A percentile compares a stretch with the other conserved stretches of the same genome.
Conservation (phyloP, 495 filamentous ascomycete genomes). For the Talaromyces proteolyticus region DNA sequence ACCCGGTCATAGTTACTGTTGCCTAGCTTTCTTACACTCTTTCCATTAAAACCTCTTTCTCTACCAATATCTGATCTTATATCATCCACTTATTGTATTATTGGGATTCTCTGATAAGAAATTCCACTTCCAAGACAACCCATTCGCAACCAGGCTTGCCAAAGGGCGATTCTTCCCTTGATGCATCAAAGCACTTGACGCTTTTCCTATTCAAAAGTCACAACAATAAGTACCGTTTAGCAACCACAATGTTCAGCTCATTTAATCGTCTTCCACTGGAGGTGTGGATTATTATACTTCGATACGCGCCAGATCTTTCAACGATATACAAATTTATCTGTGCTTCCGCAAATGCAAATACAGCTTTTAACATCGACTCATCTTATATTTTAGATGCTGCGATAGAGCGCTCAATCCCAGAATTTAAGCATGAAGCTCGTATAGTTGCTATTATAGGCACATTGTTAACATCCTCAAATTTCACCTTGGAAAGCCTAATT, state of each 20-base stretch:
- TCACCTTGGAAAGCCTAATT: slow-evolving; percentile 1
- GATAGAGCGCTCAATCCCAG: slow-evolving; percentile 5
- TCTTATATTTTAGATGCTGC: not conserved
- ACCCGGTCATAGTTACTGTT: not conserved
- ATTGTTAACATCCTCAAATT: not conserved
- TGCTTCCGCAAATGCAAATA: not conserved
- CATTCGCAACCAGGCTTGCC: not conserved
- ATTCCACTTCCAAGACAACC: not conserved
- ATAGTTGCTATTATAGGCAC: slow-evolving; percentile 5
- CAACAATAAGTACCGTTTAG: not conserved
- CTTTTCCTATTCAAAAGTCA: not conserved
- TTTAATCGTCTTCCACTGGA: slow-evolving; percentile 4
- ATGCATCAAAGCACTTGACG: not conserved
- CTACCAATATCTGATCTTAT: not conserved
- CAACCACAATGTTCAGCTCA: not conserved
- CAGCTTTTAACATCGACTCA: slow-evolving; percentile 4
- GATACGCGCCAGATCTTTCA: slow-evolving; percentile 3
- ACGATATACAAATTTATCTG: slow-evolving; percentile 9
- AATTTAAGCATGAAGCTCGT: slow-evolving; percentile 4
- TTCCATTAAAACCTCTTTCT: not conserved
- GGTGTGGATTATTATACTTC: not conserved
- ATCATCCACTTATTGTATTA: not conserved
- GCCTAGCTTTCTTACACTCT: not conserved
- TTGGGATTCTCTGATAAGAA: not conserved
- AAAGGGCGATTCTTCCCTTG: not conserved